phyloP scores from a whole-genome alignment of 2,329 filamentous ascomycete species.

The Clathrospora elynae region DNA sequence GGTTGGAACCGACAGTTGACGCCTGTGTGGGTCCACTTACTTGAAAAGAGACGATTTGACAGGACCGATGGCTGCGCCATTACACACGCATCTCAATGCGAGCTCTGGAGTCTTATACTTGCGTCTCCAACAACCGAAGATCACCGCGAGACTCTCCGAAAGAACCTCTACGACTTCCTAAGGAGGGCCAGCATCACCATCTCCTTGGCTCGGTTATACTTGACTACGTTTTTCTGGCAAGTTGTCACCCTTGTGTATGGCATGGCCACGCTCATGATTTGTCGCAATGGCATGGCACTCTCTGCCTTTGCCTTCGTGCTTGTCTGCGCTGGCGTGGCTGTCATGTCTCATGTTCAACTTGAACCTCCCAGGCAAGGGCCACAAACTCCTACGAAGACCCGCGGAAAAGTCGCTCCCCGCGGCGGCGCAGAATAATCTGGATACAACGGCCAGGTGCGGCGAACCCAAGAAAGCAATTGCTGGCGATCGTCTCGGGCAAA shows the following conservation, averaged over 20 bases:
- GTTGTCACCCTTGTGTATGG: conserved; percentile 13
- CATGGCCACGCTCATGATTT: conserved; percentile 6
- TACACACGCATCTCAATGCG: conserved; percentile 7
- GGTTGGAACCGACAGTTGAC: conserved; percentile 7
- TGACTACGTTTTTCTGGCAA: conserved; percentile 15
- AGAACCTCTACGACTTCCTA: not conserved
- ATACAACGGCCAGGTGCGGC: no score
- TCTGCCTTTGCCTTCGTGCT: conserved; percentile 13
- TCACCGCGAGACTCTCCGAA: not conserved
- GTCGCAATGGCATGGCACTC: conserved; percentile 11
- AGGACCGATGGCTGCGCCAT: not conserved
- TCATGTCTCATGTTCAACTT: conserved; percentile 2
- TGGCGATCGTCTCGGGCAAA: no score
- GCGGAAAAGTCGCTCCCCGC: no score
- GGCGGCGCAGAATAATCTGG: no score
- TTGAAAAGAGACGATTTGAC: conserved; percentile 2
- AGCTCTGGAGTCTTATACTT: conserved; percentile 15
- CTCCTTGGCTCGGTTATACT: not conserved
- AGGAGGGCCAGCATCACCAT: not conserved
- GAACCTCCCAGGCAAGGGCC: not conserved
- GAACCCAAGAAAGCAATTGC: no score
- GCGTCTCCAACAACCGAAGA: conserved; percentile 8
- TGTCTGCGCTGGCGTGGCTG: conserved; percentile 7
- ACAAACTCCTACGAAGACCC: not conserved
- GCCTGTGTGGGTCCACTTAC: conserved; percentile 12